Conservation (phyloP, 768 basidiomycete genomes). For the Lactifluus subvellereus region DNA sequence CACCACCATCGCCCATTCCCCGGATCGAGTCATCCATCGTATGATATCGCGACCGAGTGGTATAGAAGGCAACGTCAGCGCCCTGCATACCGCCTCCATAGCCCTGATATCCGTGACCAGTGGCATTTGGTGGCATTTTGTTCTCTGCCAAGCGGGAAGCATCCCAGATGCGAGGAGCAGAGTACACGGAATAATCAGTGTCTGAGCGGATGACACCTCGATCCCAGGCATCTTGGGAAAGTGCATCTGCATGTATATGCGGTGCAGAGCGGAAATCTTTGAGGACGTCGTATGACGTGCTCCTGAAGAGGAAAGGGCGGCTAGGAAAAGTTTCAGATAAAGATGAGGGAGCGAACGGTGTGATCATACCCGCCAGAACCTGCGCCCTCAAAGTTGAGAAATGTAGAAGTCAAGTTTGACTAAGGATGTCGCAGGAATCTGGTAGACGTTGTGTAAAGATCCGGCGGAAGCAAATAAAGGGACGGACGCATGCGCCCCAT, state of each 20-base stretch:
- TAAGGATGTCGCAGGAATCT: constrained; percentile 74
- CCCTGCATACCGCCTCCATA: constrained; percentile 49
- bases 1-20: constrained; percentile 44
- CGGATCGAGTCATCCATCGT: constrained; percentile 66
- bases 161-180: constrained; percentile 21
- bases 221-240: constrained; percentile 64
- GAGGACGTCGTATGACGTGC: constrained; percentile 54
- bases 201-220: constrained; percentile 58
- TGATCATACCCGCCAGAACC: constrained; percentile 61
- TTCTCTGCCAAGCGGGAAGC: not conserved
- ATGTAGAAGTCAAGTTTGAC: constrained; percentile 57
- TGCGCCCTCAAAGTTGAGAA: constrained; percentile 82
- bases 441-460: not conserved
- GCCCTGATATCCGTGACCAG: constrained; percentile 8
- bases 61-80: constrained; percentile 76
- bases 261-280: constrained; percentile 49
- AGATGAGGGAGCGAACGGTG: not conserved
- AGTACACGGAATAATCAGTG: constrained; percentile 73
- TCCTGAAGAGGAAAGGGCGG: constrained; percentile 71
- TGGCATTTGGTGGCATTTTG: not conserved
- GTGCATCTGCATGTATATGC: constrained; percentile 67
- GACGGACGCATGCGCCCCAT: constrained; percentile 62
- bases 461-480: constrained; percentile 1
- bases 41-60: constrained; percentile 68
- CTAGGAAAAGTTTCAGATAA: constrained; percentile 31